Conservation (phyloP, 2,329 filamentous ascomycete species). For the Monilinia fructigena region DNA sequence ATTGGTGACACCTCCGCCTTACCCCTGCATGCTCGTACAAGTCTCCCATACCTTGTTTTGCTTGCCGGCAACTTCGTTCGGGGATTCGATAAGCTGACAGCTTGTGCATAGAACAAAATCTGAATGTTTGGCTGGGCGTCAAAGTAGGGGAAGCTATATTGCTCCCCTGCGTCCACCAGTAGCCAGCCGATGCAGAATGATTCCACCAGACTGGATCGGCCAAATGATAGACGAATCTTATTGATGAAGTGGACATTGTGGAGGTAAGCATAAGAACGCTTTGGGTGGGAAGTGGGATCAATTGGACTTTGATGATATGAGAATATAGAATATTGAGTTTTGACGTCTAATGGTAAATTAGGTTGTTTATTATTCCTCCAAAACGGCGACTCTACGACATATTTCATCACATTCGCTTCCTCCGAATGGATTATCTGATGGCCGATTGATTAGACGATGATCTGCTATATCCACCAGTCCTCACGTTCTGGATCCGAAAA, state of each 20-base stretch:
- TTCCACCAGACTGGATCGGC: constrained; percentile 17
- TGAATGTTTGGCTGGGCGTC: neutral
- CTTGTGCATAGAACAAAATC: constrained; percentile 13
- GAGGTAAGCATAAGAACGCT: constrained; percentile 1
- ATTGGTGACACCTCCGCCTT: constrained; percentile 16
- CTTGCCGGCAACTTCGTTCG: constrained; percentile 19
- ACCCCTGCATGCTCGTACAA: constrained; percentile 19
- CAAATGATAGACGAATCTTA: neutral
- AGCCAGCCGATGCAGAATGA: constrained; percentile 21
- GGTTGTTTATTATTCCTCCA: neutral
- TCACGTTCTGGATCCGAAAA: neutral
- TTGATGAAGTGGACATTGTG: neutral
- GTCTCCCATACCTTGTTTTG: constrained; percentile 8
- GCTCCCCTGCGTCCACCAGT: constrained; percentile 10
- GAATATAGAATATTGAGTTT: constrained; percentile 6
- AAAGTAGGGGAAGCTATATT: constrained; percentile 4
- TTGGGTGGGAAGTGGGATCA: constrained; percentile 2
- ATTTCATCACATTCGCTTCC: constrained; percentile 13
- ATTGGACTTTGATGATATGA: constrained; percentile 12
- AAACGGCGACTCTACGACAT: neutral
- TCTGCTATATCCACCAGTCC: neutral
- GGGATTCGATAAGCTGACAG: constrained; percentile 11
- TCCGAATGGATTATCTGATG: neutral
- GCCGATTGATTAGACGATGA: constrained; percentile 9
- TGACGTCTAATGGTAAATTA: constrained; percentile 1